A percentile compares a stretch with the other conserved stretches of the same genome.
These are phyloP conservation scores for Urtica urens DNA, from an alignment of 306 rosid species.

Conservation along the genomic window DNA sequence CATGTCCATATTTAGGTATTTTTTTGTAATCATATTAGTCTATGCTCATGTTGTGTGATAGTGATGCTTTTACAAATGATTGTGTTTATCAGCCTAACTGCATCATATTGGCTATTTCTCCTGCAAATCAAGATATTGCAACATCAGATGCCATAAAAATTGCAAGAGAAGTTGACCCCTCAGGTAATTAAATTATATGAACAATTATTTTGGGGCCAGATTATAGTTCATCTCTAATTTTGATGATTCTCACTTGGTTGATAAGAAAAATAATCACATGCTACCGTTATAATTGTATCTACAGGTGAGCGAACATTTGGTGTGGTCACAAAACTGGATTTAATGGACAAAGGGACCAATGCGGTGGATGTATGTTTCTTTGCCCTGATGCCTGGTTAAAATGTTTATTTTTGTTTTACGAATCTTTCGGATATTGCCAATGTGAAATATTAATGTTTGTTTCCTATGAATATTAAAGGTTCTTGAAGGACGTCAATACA, in stretches of 20 bases:
- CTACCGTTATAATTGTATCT: conserved; percentile 10
- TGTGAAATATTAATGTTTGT: conserved; percentile 9
- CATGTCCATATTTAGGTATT: too few species aligned
- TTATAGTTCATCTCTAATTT: background rate
- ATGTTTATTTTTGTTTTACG: background rate
- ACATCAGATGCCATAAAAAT: conserved; percentile 92
- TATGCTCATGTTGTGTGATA: too few species aligned
- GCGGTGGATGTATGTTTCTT: conserved; percentile 65
- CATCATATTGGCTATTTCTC: conserved; percentile 87
- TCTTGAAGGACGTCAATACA: conserved; percentile 83
- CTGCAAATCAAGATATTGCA: conserved; percentile 98
- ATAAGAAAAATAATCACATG: conserved; percentile 1
- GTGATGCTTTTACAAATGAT: conserved; percentile 22
- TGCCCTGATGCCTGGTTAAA: conserved; percentile 1
- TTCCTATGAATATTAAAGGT: conserved; percentile 47
- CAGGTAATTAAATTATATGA: conserved; percentile 34
- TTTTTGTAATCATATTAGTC: too few species aligned
- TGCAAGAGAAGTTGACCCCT: conserved; percentile 84
- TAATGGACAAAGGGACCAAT: conserved; percentile 96
- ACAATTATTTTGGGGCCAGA: conserved; percentile 1
- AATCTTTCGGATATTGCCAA: background rate
- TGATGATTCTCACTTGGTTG: background rate
- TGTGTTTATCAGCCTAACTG: conserved; percentile 69
- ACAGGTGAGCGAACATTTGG: conserved; percentile 96
- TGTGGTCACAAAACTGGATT: conserved; percentile 85